These are phyloP conservation scores for Amaranthus hypochondriacus DNA, from an alignment of 148 eudicot genomes.

Conservation along the genomic window DNA sequence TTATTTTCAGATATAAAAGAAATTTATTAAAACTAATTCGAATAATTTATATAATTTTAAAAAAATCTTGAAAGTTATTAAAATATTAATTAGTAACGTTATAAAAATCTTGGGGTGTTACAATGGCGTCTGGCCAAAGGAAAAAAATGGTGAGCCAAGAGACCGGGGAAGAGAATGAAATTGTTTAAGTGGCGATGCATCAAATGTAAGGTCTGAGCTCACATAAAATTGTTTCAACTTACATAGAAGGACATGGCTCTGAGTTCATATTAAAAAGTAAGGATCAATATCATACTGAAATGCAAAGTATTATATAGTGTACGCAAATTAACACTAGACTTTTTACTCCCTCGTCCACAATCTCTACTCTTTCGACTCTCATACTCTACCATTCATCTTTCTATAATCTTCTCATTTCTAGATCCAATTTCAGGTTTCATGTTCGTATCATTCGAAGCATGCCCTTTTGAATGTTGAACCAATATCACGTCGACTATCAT, in stretches of 20 bases:
- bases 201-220: conserved; percentile 60
- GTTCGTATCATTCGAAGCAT: conserved; percentile 15
- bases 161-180: conserved; percentile 49
- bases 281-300: conserved; percentile 53
- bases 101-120: too few relatives aligned
- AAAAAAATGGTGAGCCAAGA: conserved; percentile 45
- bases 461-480: too few relatives aligned
- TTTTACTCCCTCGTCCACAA: conserved; percentile 41
- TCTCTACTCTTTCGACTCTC: conserved; percentile 51
- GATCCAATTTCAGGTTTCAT: conserved; percentile 42
- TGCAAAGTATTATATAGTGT: conserved; percentile 63
- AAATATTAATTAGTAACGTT: too few relatives aligned
- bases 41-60: too few relatives aligned
- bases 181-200: conserved; percentile 66
- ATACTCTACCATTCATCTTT: conserved; percentile 84
- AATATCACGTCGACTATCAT: conserved; percentile 83
- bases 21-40: too few relatives aligned
- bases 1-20: too few relatives aligned
- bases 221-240: too few relatives aligned
- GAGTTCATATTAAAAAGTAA: conserved; percentile 42
- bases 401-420: conserved; percentile 57
- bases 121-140: conserved; percentile 56
- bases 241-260: conserved; percentile 63
- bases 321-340: conserved; percentile 44
- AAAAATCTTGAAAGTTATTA: too few relatives aligned